Conservation (phyloP, 371 early-diverging fungal genomes). For the Mortierella sp. region DNA sequence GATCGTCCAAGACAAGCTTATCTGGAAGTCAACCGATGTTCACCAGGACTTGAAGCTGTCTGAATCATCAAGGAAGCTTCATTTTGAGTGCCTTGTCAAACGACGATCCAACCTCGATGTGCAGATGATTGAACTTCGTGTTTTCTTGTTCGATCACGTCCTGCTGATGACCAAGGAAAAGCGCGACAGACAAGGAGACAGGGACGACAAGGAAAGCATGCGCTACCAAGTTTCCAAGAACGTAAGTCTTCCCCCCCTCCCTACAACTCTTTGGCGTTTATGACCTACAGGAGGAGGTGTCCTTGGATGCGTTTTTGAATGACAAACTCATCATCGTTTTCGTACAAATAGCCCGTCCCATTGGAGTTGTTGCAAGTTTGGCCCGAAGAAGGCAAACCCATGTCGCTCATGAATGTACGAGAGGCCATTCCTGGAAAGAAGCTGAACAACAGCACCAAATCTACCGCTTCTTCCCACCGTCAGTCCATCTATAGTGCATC, state of each 20-base stretch:
- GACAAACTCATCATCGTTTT: neutral
- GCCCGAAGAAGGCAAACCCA: constrained; percentile 65
- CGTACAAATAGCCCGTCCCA: constrained; percentile 72
- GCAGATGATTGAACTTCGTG: constrained; percentile 72
- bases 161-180: constrained; percentile 81
- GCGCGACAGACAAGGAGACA: constrained; percentile 32
- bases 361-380: constrained; percentile 74
- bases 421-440: constrained; percentile 32
- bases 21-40: constrained; percentile 59
- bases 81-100: constrained; percentile 84
- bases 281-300: too few species aligned
- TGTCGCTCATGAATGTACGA: constrained; percentile 13
- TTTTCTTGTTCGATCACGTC: constrained; percentile 89
- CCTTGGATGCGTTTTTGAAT: too few species aligned
- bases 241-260: constrained; percentile 21
- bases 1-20: constrained; percentile 63
- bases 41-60: constrained; percentile 76
- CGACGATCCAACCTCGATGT: constrained; percentile 71
- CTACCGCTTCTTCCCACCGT: constrained; percentile 37
- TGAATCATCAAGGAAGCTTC: constrained; percentile 73
- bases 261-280: too few species aligned
- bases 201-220: constrained; percentile 59
- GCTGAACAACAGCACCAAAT: constrained; percentile 44
- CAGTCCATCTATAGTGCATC: constrained; percentile 22
- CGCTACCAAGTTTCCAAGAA: constrained; percentile 65